Evolutionary conservation across 768 basidiomycete species (phyloP), one percentile per base, ranked within the genome.

Genomic region (Lentinus tigrinus): DNA sequence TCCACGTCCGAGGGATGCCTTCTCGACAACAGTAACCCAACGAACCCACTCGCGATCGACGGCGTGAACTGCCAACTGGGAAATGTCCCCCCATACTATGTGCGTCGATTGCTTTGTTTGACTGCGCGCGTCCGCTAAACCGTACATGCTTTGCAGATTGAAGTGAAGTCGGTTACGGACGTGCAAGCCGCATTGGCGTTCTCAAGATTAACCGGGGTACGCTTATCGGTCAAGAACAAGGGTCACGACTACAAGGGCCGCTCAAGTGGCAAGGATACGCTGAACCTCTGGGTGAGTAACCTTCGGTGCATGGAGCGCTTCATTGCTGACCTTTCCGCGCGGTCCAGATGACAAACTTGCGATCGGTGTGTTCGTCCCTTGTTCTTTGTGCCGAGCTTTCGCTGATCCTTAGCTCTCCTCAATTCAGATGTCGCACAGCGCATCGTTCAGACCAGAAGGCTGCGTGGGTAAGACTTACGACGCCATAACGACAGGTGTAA

Each of bases 1-100:
- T 68, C 11, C 17, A 74, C 73, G 0, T 70, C 72, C 8, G 72
- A 77, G 16, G 74, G 76, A 36, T 85, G 85, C 61, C 69, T 82
- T 2, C 74, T 85, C 6, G 76, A 82, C 65, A 78, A 63, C 51
- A 43, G 31, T 24, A 51, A 73, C 54, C 67, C 68, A 1, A 21
- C 60, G 2, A 65, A 71, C 40, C 53, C 63, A 9, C 31, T 42
- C 1, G 65, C 71, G 1, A 67, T 37, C 47, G 36, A 34, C 13
- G 54, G 54, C 3, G 50, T 54, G n/a, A 42, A 68, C 53, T 73
- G 72, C 40, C 39, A 58, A 5, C 47, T 60, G 23, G 72, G 71
- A 6, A 70, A 65, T 54, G 56, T 73, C 13, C 60, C 71, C 6
- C 54, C 61, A 3, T 58, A 63, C 46, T 70, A 71, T 48, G 72